Base-by-base conservation (phyloP, 2,329 filamentous ascomycete species). In the Trichoderma hamatum region DNA sequence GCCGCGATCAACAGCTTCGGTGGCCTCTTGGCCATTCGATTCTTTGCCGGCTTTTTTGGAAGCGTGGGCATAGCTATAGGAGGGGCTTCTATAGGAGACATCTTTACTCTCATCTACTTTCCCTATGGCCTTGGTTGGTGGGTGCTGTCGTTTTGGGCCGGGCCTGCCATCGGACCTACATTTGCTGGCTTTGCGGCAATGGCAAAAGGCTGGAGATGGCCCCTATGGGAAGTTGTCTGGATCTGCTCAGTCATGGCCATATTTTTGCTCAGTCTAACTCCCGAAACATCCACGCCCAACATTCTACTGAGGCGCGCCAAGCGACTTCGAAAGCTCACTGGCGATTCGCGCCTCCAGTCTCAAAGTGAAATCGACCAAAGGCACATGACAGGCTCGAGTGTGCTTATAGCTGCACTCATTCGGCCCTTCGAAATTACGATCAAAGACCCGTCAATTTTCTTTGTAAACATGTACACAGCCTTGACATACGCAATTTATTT, bases 11-110 rank as follows among this genome's bases (percentile, higher is more conserved):
- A 68, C 21, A 68, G 55, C 21, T 62, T 61, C 14, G 34, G 52
- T 16, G 88, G 88, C 0, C 81, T 93, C 10, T 83, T 91, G 72
- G 86, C 90, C 4, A 80, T 89, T 2, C 84, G 89, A 1, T 90
- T 90, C 77, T 77, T 90, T 3, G 86, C 87, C 67, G 89, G 88
- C 1, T 89, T 90, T 81, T 89, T 90, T 72, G 88, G 89, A 6
- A 86, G 83, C 5, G 89, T 89, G 0, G 88, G 86, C 75, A 79
- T 92, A 3, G 89, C 89, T 0, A 90, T 84, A 0, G 84, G 83
- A 5, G 84, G 80, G n/a, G 84, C 84, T 2, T 83, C 83, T 0
- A 78, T 85, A 0, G 80, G 80, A 60, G 84, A 86, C 70, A 82
- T 86, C 74, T 88, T 86, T 73, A 84, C 81, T 86, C 49, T 64